Conservation (phyloP, 805 yeast genomes). For the Saccharomycopsis javanensis region DNA sequence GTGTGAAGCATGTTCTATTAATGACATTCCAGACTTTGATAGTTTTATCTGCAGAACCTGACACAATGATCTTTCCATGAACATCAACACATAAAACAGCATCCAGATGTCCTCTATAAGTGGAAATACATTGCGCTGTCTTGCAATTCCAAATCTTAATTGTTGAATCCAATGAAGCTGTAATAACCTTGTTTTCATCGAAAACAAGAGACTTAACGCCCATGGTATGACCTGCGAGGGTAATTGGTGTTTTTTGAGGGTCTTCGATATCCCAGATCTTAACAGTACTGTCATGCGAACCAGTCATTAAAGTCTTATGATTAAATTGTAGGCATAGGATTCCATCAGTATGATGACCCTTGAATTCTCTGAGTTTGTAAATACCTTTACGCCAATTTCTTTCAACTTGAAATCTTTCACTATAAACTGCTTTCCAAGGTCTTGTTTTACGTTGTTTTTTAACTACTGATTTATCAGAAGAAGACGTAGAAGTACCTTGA, state of each 20-base stretch:
- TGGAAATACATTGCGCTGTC: constrained; percentile 88
- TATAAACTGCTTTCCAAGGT: constrained; percentile 94
- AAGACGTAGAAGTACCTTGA: background rate
- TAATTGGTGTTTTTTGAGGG: constrained; percentile 51
- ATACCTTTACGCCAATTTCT: constrained; percentile 89
- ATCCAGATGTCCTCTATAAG: constrained; percentile 87
- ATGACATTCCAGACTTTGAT: constrained; percentile 96
- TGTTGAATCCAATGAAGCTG: constrained; percentile 86
- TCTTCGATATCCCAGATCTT: constrained; percentile 89
- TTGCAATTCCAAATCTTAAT: constrained; percentile 94
- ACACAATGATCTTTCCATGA: constrained; percentile 62
- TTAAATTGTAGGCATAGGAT: constrained; percentile 82
- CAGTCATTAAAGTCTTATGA: constrained; percentile 74
- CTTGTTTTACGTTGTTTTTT: constrained; percentile 37
- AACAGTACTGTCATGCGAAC: constrained; percentile 82
- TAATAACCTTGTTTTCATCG: constrained; percentile 80
- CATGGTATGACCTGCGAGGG: constrained; percentile 80
- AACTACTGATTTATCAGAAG: background rate
- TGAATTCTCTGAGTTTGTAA: constrained; percentile 51
- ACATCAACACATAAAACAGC: constrained; percentile 81
- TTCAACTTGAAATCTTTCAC: constrained; percentile 85
- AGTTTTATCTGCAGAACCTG: constrained; percentile 88
- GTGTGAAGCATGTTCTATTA: constrained; percentile 81
- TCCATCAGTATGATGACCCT: constrained; percentile 73
- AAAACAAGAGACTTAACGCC: constrained; percentile 81